Evolutionary conservation across 257 asterid genomes (phyloP).

Genomic region (Solanum infundibuliforme): DNA sequence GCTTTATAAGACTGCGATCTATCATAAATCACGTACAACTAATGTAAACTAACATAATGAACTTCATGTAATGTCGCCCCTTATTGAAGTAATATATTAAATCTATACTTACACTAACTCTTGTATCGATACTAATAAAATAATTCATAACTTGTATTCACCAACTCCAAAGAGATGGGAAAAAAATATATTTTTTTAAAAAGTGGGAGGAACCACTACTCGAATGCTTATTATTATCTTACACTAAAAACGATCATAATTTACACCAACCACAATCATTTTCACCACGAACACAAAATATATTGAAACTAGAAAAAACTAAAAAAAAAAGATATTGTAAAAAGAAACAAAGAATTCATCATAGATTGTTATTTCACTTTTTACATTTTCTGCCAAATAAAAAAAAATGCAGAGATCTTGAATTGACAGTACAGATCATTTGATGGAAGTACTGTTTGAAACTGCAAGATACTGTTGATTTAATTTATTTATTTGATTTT

Average conservation of each 20-base stretch:
- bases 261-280: conserved; percentile 1
- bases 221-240: not conserved
- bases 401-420: not conserved
- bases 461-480: not conserved
- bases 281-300: not conserved
- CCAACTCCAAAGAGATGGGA: not conserved
- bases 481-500: not conserved
- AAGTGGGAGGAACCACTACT: not conserved
- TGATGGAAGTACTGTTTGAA: not conserved
- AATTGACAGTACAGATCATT: not conserved
- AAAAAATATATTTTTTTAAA: no score
- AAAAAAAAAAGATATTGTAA: not conserved
- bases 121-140: not conserved
- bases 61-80: no score
- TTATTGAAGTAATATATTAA: no score
- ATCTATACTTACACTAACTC: no score
- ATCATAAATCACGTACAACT: not conserved
- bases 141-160: not conserved
- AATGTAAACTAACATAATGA: no score
- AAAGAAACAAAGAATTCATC: not conserved
- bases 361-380: not conserved
- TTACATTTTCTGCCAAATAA: not conserved
- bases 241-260: not conserved
- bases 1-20: fast-evolving
- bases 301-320: not conserved